Evolutionary conservation across 2,329 filamentous ascomycete species (phyloP).

Genomic region (Pestalotiopsis sp.): DNA sequence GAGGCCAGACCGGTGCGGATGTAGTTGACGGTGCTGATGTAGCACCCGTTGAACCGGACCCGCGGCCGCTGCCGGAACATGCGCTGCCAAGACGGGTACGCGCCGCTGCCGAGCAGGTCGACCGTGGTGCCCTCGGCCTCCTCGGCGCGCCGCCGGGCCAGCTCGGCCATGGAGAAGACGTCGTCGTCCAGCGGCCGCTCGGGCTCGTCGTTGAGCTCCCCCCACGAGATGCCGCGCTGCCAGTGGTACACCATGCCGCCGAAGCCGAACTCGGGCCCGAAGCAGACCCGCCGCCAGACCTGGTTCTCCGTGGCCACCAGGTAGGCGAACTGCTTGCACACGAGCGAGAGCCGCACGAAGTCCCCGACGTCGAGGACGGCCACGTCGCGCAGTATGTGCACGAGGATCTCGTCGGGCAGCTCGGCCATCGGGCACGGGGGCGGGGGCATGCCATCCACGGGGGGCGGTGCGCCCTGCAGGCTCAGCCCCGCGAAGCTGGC

Average conservation of each 20-base stretch:
- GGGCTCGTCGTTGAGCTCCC: slow-evolving; percentile 39
- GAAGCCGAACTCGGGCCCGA: slow-evolving; percentile 75
- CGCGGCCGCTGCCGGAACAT: slow-evolving; percentile 85
- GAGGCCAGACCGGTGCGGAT: slow-evolving; percentile 76
- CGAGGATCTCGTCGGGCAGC: slow-evolving; percentile 81
- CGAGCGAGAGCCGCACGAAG: slow-evolving; percentile 72
- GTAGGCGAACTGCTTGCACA: slow-evolving; percentile 86
- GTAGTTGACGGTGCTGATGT: slow-evolving; percentile 97
- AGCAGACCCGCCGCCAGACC: slow-evolving; percentile 79
- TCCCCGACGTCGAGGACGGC: slow-evolving; percentile 74
- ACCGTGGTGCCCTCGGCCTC: slow-evolving; percentile 37
- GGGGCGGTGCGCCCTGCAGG: slow-evolving; percentile 67
- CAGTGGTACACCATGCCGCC: slow-evolving; percentile 80
- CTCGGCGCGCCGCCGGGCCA: slow-evolving; percentile 32
- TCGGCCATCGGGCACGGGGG: slow-evolving; percentile 77
- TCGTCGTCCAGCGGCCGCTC: slow-evolving; percentile 24
- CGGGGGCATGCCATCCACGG: slow-evolving; percentile 69
- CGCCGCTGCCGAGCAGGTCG: slow-evolving; percentile 37
- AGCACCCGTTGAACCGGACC: slow-evolving; percentile 91
- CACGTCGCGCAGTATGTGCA: slow-evolving; percentile 73
- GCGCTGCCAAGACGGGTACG: slow-evolving; percentile 55
- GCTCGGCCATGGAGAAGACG: slow-evolving; percentile 37
- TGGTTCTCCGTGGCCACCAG: slow-evolving; percentile 80
- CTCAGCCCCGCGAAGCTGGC: slow-evolving; percentile 69
- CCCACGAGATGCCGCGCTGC: slow-evolving; percentile 60